Evolutionary conservation across 306 rosid genomes (phyloP).

Genomic region (Arachis stenosperma): DNA sequence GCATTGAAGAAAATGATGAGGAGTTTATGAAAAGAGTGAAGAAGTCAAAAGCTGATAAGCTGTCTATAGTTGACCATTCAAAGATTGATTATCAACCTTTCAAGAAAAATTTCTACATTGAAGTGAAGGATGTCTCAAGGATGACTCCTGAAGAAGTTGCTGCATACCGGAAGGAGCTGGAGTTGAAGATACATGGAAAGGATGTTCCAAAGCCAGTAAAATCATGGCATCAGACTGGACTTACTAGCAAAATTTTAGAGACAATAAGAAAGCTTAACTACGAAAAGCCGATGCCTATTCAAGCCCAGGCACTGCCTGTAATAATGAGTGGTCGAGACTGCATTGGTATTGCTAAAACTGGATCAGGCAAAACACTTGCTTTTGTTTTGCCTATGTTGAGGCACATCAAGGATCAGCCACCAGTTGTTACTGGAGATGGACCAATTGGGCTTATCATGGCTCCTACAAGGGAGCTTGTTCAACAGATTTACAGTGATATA

Average conservation of each 20-base stretch:
- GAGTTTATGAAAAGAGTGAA: constrained; percentile 97
- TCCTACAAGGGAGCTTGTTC: constrained; percentile 96
- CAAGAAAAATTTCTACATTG: constrained; percentile 76
- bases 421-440: constrained; percentile 91
- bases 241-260: constrained; percentile 84
- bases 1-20: constrained; percentile 81
- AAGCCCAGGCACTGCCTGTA: constrained; percentile 90
- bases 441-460: constrained; percentile 97
- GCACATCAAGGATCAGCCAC: constrained; percentile 97
- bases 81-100: constrained; percentile 82
- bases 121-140: constrained; percentile 73
- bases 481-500: constrained; percentile 90
- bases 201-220: constrained; percentile 94
- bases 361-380: constrained; percentile 96
- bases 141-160: constrained; percentile 71
- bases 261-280: constrained; percentile 74
- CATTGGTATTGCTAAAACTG: constrained; percentile 96
- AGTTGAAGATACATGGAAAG: constrained; percentile 92
- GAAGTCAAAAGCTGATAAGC: constrained; percentile 95
- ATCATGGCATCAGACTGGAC: constrained; percentile 96
- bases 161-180: constrained; percentile 76
- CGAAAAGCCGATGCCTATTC: constrained; percentile 94
- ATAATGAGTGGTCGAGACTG: constrained; percentile 97
- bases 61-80: constrained; percentile 90
- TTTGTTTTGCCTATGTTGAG: constrained; percentile 96